Evolutionary conservation across 371 early-diverging fungal species (phyloP), one percentile per base, ranked within the genome.

Genomic region (Haplosporangium sp.): DNA sequence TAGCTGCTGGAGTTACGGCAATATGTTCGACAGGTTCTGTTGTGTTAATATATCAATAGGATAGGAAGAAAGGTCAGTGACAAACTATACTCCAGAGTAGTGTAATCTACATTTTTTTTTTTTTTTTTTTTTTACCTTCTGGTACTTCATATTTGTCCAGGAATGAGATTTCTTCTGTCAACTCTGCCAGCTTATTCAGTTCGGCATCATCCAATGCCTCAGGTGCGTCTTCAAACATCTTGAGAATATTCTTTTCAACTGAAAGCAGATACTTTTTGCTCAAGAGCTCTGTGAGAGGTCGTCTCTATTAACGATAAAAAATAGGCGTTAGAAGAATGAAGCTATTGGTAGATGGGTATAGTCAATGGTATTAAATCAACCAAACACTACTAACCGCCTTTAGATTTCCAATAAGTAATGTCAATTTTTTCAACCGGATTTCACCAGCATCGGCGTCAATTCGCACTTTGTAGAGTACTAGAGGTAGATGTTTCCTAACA

Each of bases 221-320:
- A 0, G 81, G 81, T 0, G 81, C 81, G 10, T 81, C 81, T 37
- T 71, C 75, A 57, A 81, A 81, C 71, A 81, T 68, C 60, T 81
- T 81, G 45, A 81, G 69, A 17, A 81, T 75, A 44, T 61, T 67
- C 65, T 72, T 81, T 19, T 81, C 81, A 1, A 81, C 71, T 55
- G 69, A 69, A 11, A 65, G 39, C 52, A 81, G 15, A 40, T 74
- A 68, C 45, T 81, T 81, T 48, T 74, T 74, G 63, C 71, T 61
- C 61, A 59, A 27, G 6, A 47, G 50, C 34, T 81, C 81, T 8
- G 38, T 60, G 55, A 75, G 42, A 15, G 71, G 75, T 0, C 74
- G 74, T 65, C 67, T 79, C 79, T 78, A 58, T 45, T 37, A 6
- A 0, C 0, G 1, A 27, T 27, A 27, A 27, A 27, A 2, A 55